A percentile compares a stretch with the other conserved stretches of the same genome.
These are phyloP conservation scores for Plasmodium knowlesi DNA, from an alignment of 169 alveolate genomes.

Conservation along the genomic window DNA sequence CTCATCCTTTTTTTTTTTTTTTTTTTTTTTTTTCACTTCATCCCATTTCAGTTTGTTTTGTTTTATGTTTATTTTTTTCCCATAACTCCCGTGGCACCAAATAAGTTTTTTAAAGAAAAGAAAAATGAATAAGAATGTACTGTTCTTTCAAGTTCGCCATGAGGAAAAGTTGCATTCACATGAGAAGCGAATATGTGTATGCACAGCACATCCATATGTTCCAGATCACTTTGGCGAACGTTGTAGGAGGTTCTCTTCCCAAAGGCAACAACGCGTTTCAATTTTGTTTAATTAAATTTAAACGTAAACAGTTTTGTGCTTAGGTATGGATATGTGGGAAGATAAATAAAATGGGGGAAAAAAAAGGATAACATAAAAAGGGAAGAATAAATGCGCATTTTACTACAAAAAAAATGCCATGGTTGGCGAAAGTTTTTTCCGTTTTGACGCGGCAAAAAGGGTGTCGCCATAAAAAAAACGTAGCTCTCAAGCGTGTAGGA, in stretches of 20 bases:
- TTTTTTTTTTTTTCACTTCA: neutral
- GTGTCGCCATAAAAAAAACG: neutral
- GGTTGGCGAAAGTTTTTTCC: neutral
- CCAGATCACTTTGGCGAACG: neutral
- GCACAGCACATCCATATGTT: neutral
- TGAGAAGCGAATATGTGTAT: neutral
- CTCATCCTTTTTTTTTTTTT: neutral
- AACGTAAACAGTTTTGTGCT: neutral
- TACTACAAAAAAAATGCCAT: neutral
- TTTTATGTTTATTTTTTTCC: constrained; percentile 1
- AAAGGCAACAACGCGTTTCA: neutral
- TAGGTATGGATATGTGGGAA: neutral
- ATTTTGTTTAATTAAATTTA: too few relatives aligned
- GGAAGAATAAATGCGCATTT: neutral
- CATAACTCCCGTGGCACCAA: neutral
- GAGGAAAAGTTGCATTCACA: neutral
- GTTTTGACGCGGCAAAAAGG: neutral
- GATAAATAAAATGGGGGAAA: neutral
- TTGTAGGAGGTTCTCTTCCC: neutral
- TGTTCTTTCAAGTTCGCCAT: neutral
- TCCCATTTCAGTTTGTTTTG: neutral
- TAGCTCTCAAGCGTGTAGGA: neutral
- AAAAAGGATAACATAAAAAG: neutral
- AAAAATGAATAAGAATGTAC: neutral
- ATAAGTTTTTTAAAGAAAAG: too few relatives aligned